phyloP scores from a whole-genome alignment of 2,329 filamentous ascomycete genomes.

The Fonsecaea nubica region DNA sequence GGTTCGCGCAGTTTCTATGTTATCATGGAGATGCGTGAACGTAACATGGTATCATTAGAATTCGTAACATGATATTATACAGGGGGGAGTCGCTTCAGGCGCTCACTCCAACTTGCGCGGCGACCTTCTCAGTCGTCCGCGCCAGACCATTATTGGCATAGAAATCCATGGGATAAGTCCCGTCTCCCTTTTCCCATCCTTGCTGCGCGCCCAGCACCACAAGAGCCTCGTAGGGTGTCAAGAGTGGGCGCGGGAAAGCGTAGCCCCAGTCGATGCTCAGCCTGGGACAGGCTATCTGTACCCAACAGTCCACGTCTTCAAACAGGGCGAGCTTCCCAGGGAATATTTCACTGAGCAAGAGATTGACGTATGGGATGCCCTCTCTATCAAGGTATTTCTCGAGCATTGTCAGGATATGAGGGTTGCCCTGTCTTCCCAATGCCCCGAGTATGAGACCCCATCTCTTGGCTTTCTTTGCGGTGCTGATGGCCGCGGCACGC shows the following conservation, averaged over 20 bases:
- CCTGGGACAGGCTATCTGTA: conserved; percentile 95
- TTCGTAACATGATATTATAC: no score
- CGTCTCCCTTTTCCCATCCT: conserved; percentile 69
- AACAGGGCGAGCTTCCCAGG: conserved; percentile 94
- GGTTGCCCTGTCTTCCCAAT: conserved; percentile 92
- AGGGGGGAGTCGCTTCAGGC: conserved; percentile 19
- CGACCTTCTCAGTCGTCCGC: conserved; percentile 65
- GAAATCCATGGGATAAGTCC: conserved; percentile 95
- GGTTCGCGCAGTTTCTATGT: no score
- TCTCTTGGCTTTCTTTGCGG: conserved; percentile 77
- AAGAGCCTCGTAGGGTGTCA: conserved; percentile 95
- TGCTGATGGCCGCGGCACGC: conserved; percentile 75
- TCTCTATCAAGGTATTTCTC: conserved; percentile 74
- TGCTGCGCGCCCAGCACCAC: conserved; percentile 82
- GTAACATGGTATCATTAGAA: no score
- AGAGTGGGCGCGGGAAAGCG: conserved; percentile 83
- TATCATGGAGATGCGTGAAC: no score
- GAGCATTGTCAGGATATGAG: conserved; percentile 86
- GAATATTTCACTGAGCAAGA: conserved; percentile 93
- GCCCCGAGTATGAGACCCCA: conserved; percentile 96
- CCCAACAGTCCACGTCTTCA: conserved; percentile 94
- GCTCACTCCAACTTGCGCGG: conserved; percentile 34
- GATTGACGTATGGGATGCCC: conserved; percentile 80
- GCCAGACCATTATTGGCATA: conserved; percentile 92
- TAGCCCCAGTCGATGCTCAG: conserved; percentile 99